A percentile compares a stretch with the other conserved stretches of the same genome.
These are phyloP conservation scores for Stachybotrys chartarum DNA, from an alignment of 2,329 filamentous ascomycete species.

Conservation along the genomic window DNA sequence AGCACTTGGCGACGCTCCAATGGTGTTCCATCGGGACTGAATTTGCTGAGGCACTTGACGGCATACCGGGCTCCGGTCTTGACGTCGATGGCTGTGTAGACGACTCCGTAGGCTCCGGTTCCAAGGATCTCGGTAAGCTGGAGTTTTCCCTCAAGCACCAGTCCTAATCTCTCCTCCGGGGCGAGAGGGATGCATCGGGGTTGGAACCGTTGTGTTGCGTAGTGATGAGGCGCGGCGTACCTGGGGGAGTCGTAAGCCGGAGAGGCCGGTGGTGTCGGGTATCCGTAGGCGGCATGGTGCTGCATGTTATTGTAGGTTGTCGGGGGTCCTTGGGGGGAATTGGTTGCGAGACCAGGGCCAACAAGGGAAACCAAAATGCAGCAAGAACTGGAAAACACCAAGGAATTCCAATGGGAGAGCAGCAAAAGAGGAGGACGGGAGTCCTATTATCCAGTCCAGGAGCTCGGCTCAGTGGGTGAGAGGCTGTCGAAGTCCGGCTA, in stretches of 20 bases:
- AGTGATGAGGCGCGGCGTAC: constrained; percentile 33
- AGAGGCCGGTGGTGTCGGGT: constrained; percentile 51
- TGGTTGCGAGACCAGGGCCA: constrained; percentile 11
- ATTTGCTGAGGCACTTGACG: constrained; percentile 94
- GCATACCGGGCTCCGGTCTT: constrained; percentile 78
- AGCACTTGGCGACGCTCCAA: constrained; percentile 79
- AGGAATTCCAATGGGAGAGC: constrained; percentile 1
- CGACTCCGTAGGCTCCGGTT: constrained; percentile 92
- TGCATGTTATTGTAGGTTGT: constrained; percentile 43
- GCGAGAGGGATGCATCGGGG: constrained; percentile 48
- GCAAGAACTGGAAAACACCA: constrained; percentile 1
- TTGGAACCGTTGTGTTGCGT: constrained; percentile 29
- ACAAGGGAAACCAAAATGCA: constrained; percentile 3
- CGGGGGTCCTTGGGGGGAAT: constrained; percentile 18
- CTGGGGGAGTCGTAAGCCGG: constrained; percentile 45
- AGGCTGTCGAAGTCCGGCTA: constrained; percentile 11
- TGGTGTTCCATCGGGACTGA: constrained; percentile 60
- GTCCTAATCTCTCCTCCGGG: constrained; percentile 82
- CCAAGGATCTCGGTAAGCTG: constrained; percentile 81
- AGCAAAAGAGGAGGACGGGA: background rate
- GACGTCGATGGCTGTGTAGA: constrained; percentile 83
- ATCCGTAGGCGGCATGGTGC: constrained; percentile 49
- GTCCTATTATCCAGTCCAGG: constrained; percentile 1
- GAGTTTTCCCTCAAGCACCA: constrained; percentile 73
- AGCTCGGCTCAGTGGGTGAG: background rate